phyloP scores from a whole-genome alignment of 352 stramenopile species.

The Sclerospora graminicola region DNA sequence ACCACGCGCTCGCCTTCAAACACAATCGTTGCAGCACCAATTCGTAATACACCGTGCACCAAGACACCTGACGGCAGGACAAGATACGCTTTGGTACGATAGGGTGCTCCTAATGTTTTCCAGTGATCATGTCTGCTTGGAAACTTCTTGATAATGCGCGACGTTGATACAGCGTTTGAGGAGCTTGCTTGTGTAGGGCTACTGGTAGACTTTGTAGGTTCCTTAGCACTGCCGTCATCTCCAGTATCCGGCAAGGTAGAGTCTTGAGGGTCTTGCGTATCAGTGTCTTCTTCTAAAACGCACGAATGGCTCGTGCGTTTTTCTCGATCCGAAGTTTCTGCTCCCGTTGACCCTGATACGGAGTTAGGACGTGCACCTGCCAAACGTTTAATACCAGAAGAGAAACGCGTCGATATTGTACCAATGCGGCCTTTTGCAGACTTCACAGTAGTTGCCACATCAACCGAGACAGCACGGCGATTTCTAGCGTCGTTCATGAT shows the following conservation, averaged over 20 bases:
- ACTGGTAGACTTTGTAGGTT: conserved; percentile 11
- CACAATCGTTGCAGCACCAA: conserved; percentile 60
- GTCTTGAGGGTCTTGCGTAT: conserved; percentile 10
- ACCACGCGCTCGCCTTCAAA: conserved; percentile 75
- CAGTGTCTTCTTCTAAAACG: conserved; percentile 18
- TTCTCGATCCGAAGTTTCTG: conserved; percentile 9
- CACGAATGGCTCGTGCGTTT: conserved; percentile 21
- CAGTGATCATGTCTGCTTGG: conserved; percentile 51
- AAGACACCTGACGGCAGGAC: conserved; percentile 61
- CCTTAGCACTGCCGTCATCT: conserved; percentile 11
- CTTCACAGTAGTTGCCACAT: conserved; percentile 49
- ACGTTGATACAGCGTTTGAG: conserved; percentile 7
- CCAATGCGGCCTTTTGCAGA: conserved; percentile 52
- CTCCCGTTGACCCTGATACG: conserved; percentile 12
- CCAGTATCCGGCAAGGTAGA: conserved; percentile 11
- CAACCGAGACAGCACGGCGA: conserved; percentile 26
- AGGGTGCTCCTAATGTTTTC: conserved; percentile 47
- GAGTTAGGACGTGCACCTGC: conserved; percentile 15
- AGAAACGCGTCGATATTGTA: conserved; percentile 68
- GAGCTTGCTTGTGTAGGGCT: conserved; percentile 11
- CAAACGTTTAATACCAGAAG: conserved; percentile 52
- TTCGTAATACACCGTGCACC: conserved; percentile 62
- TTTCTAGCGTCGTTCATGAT: conserved; percentile 12
- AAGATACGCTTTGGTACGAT: conserved; percentile 73
- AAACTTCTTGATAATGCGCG: conserved; percentile 25